phyloP scores from a whole-genome alignment of 768 basidiomycete species.

The Hygrophoropsis aurantiaca region DNA sequence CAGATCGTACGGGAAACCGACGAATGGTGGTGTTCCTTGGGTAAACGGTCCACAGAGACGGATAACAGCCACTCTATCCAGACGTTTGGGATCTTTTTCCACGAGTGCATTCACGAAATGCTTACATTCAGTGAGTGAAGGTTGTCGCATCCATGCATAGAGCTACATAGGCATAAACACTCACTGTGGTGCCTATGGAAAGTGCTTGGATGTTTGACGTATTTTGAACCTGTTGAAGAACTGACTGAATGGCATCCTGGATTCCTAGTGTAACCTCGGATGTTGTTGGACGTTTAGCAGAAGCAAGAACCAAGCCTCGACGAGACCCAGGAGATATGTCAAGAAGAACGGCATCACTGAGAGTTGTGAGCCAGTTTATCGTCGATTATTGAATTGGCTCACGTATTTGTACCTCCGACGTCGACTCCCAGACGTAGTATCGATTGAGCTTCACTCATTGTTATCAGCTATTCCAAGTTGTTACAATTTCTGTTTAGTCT shows the following conservation, averaged over 20 bases:
- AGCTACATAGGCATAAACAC: constrained; percentile 11
- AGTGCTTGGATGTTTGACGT: constrained; percentile 45
- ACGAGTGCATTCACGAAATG: constrained; percentile 63
- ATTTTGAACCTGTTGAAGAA: constrained; percentile 39
- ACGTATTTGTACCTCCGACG: constrained; percentile 36
- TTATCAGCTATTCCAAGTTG: too few species aligned
- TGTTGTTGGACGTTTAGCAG: constrained; percentile 54
- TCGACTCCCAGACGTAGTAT: constrained; percentile 30
- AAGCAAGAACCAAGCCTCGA: constrained; percentile 22
- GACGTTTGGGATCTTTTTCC: constrained; percentile 50
- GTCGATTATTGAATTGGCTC: neutral
- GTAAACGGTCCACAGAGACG: constrained; percentile 63
- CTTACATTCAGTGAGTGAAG: too few species aligned
- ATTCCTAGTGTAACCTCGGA: constrained; percentile 60
- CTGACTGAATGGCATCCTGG: constrained; percentile 45
- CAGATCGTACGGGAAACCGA: constrained; percentile 45
- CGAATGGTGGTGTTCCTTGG: constrained; percentile 55
- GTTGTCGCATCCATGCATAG: too few species aligned
- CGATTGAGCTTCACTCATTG: neutral
- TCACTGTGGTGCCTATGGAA: constrained; percentile 61
- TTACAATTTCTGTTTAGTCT: too few species aligned
- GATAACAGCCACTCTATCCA: constrained; percentile 62
- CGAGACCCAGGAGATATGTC: constrained; percentile 8
- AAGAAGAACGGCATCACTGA: constrained; percentile 34
- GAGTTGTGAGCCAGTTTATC: neutral